Conservation (phyloP, 2,329 filamentous ascomycete genomes). For the Nigrospora osmanthi region DNA sequence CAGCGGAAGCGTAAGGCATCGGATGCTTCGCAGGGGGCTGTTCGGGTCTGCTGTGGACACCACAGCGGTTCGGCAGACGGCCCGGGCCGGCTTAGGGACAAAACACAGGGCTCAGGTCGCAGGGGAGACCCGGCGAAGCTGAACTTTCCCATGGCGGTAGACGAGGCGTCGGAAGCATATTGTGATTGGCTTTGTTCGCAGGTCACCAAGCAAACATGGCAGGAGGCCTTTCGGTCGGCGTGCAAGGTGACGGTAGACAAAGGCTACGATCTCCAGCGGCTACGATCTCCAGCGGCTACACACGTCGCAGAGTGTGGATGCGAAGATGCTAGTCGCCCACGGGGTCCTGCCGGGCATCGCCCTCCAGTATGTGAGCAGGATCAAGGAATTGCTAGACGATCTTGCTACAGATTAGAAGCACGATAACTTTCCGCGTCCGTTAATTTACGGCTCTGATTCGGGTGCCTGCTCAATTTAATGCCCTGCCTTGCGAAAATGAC, state of each 20-base stretch:
- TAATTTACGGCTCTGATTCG: neutral
- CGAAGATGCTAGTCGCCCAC: neutral
- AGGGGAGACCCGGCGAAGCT: neutral
- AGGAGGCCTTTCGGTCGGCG: neutral
- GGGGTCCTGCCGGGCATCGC: slow-evolving; percentile 1
- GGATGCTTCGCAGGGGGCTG: neutral
- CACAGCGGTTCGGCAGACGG: neutral
- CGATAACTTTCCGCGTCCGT: neutral
- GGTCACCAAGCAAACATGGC: slow-evolving; percentile 1
- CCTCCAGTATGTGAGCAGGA: neutral
- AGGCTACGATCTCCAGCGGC: slow-evolving; percentile 4
- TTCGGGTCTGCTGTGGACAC: neutral
- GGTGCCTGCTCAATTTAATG: slow-evolving; percentile 1
- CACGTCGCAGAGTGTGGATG: neutral
- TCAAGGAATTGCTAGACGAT: neutral
- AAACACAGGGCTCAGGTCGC: neutral
- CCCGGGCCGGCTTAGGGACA: neutral
- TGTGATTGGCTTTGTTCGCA: slow-evolving; percentile 1
- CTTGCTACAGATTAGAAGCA: neutral
- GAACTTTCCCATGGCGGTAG: neutral
- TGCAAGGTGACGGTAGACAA: neutral
- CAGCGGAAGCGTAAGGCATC: slow-evolving; percentile 1
- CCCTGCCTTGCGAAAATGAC: slow-evolving; percentile 3
- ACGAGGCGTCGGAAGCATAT: neutral
- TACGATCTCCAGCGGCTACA: neutral